Percentiles rank a stretch among this genome's conserved stretches.
Conservation (phyloP, 345 rosid genomes). For the Salix exigua region DNA sequence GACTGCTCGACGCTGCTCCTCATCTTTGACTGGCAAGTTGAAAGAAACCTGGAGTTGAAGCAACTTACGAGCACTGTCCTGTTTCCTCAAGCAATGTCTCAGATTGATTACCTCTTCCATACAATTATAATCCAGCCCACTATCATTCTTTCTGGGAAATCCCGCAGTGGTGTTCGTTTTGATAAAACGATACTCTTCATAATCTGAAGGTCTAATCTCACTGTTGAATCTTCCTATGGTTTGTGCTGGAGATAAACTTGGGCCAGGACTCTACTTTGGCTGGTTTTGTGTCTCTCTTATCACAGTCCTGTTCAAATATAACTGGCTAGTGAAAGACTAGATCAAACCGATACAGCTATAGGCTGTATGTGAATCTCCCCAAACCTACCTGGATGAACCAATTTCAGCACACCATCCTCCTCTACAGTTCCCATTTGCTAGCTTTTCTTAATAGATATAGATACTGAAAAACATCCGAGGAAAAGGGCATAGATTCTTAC, state of each 20-base stretch:
- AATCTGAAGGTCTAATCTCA: background rate
- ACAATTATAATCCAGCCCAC: background rate
- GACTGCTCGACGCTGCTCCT: constrained; percentile 11
- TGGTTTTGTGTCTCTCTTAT: background rate
- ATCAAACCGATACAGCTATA: no score
- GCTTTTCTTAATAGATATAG: background rate
- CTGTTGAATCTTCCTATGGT: background rate
- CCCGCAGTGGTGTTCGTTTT: background rate
- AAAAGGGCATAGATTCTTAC: background rate
- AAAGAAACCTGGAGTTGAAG: constrained; percentile 36
- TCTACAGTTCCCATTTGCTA: background rate
- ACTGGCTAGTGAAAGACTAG: no score
- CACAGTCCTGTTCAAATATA: background rate
- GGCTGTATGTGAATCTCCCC: constrained; percentile 36
- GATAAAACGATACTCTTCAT: background rate
- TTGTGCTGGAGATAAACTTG: background rate
- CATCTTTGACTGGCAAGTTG: constrained; percentile 17
- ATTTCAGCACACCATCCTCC: constrained; percentile 24
- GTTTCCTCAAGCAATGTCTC: constrained; percentile 41
- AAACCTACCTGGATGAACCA: constrained; percentile 39
- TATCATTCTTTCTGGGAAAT: constrained; percentile 2
- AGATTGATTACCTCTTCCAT: constrained; percentile 6
- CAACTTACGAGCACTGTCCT: constrained; percentile 23
- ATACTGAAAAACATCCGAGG: background rate
- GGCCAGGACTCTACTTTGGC: constrained; percentile 20